These are phyloP conservation scores for Thielaviopsis euricoi DNA, from an alignment of 2,329 filamentous ascomycete species.

Conservation along the genomic window DNA sequence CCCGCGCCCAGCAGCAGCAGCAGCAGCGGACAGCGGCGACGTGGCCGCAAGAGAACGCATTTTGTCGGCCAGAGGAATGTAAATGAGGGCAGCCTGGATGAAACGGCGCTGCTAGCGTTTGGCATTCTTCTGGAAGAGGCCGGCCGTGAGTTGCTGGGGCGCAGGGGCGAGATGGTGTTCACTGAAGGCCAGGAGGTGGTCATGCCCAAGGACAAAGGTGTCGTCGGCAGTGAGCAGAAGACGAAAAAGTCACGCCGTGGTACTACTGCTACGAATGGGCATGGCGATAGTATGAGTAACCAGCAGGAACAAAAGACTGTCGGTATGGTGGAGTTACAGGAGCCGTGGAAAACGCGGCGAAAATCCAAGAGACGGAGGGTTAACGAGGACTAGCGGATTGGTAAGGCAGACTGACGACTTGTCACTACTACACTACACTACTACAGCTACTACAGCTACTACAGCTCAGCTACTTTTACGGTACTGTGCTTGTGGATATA, in stretches of 20 bases:
- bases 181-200: slow-evolving; percentile 34
- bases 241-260: too few species aligned
- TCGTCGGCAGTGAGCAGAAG: background rate
- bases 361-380: background rate
- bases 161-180: slow-evolving; percentile 53
- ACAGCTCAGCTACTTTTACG: too few species aligned
- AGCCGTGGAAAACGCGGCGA: background rate
- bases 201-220: background rate
- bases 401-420: too few species aligned
- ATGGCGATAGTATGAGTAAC: background rate
- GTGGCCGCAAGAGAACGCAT: slow-evolving; percentile 6
- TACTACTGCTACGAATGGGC: background rate
- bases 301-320: background rate
- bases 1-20: slow-evolving; percentile 4
- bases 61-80: slow-evolving; percentile 18
- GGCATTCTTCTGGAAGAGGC: slow-evolving; percentile 62
- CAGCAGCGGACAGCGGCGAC: background rate
- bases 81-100: slow-evolving; percentile 52
- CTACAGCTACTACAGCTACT: too few species aligned
- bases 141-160: slow-evolving; percentile 41
- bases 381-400: background rate
- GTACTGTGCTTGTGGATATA: too few species aligned
- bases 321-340: background rate
- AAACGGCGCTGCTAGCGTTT: slow-evolving; percentile 59
- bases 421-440: too few species aligned